A percentile compares a stretch with the other conserved stretches of the same genome.
Conservation (phyloP, 2,329 filamentous ascomycete species). For the Bipolaris sorokiniana region DNA sequence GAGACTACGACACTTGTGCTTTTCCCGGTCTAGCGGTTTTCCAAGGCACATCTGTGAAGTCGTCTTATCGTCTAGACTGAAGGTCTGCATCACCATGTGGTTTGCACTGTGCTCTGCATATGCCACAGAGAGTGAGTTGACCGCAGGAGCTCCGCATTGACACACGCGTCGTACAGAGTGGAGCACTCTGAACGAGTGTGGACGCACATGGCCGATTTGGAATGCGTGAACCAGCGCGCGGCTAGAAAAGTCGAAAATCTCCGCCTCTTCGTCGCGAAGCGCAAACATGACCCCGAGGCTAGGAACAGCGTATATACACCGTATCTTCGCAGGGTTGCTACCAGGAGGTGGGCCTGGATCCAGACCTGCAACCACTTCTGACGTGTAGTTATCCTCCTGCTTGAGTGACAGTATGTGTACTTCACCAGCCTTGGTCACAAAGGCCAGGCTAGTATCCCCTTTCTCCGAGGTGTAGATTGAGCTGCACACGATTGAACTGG, state of each 20-base stretch:
- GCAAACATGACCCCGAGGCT: slow-evolving; percentile 66
- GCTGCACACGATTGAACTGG: slow-evolving; percentile 36
- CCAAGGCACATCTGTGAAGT: slow-evolving; percentile 63
- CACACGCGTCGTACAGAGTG: slow-evolving; percentile 61
- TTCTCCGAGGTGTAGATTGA: slow-evolving; percentile 37
- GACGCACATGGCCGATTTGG: slow-evolving; percentile 62
- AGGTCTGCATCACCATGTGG: slow-evolving; percentile 70
- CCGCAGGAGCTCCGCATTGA: slow-evolving; percentile 60
- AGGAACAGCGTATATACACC: slow-evolving; percentile 65
- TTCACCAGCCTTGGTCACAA: slow-evolving; percentile 43
- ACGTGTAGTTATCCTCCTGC: slow-evolving; percentile 32
- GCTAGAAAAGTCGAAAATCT: slow-evolving; percentile 66
- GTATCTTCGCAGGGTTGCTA: slow-evolving; percentile 54
- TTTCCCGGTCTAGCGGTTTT: slow-evolving; percentile 46
- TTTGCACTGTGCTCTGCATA: slow-evolving; percentile 66
- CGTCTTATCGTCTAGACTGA: slow-evolving; percentile 61
- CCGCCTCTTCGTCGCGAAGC: slow-evolving; percentile 62
- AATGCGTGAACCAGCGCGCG: slow-evolving; percentile 68
- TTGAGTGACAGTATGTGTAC: slow-evolving; percentile 42
- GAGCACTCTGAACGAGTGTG: slow-evolving; percentile 66
- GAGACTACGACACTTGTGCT: slow-evolving; percentile 44
- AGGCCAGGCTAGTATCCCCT: slow-evolving; percentile 38
- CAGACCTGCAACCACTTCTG: slow-evolving; percentile 44
- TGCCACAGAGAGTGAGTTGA: slow-evolving; percentile 68
- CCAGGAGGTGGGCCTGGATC: slow-evolving; percentile 45